Conservation (phyloP, 371 early-diverging fungal species). For the Dinochytrium kinnereticum region DNA sequence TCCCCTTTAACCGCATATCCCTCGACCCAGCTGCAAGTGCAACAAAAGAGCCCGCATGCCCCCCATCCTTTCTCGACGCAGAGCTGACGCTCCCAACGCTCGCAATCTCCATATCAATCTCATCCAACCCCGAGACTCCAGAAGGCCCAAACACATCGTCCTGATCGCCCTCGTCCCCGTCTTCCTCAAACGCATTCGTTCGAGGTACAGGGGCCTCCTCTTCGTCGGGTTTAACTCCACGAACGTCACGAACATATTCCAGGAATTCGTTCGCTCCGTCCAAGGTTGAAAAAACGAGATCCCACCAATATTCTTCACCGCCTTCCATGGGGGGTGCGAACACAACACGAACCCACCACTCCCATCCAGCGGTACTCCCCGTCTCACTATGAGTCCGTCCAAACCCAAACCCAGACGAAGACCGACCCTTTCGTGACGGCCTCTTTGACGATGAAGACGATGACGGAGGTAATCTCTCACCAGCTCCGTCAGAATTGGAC, state of each 20-base stretch:
- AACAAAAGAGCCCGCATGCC: not conserved
- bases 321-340: conserved; percentile 27
- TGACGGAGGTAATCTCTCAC: not conserved
- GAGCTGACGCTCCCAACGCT: conserved; percentile 5
- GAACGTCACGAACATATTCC: conserved; percentile 31
- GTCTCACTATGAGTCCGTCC: conserved; percentile 1
- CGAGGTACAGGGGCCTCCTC: conserved; percentile 3
- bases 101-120: not conserved
- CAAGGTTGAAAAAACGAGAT: conserved; percentile 43
- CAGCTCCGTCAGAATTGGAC: not conserved
- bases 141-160: not conserved
- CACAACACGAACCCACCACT: conserved; percentile 53
- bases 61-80: conserved; percentile 11
- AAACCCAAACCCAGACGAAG: conserved; percentile 15
- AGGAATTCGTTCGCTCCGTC: conserved; percentile 48
- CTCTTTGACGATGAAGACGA: not conserved
- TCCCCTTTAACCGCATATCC: conserved; percentile 21
- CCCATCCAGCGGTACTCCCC: conserved; percentile 49
- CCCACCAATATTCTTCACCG: conserved; percentile 40
- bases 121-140: conserved; percentile 8
- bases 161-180: not conserved
- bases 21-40: conserved; percentile 8
- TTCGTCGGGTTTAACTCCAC: conserved; percentile 31
- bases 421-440: conserved; percentile 1
- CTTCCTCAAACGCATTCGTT: not conserved